phyloP scores from a whole-genome alignment of 495 filamentous ascomycete species.

The Trichocladium uniseriatum region DNA sequence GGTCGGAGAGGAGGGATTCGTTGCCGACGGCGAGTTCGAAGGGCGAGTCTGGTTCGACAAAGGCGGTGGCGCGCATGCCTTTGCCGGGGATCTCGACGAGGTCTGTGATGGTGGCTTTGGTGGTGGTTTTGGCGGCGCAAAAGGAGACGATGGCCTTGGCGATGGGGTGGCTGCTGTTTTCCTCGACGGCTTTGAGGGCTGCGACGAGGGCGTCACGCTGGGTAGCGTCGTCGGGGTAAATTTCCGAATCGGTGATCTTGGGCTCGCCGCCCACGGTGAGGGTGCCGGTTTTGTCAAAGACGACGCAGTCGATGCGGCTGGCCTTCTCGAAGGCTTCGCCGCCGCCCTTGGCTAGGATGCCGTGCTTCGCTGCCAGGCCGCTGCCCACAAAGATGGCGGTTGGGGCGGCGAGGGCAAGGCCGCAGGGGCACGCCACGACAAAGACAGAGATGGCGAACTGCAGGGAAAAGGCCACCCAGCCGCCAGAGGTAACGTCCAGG shows the following conservation, averaged over 20 bases:
- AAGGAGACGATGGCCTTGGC: conserved; percentile 70
- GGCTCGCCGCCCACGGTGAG: conserved; percentile 79
- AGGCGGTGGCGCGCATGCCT: conserved; percentile 61
- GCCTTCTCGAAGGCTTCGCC: conserved; percentile 95
- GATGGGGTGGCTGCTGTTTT: conserved; percentile 78
- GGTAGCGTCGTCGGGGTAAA: conserved; percentile 23
- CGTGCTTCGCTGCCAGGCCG: conserved; percentile 76
- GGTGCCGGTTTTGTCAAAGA: conserved; percentile 96
- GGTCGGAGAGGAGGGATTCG: conserved; percentile 57
- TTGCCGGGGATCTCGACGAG: conserved; percentile 73
- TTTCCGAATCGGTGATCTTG: conserved; percentile 61
- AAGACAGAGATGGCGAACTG: conserved; percentile 93
- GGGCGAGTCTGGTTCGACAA: conserved; percentile 8
- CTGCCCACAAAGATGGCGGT: conserved; percentile 90
- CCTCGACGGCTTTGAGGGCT: conserved; percentile 60
- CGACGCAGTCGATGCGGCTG: conserved; percentile 71
- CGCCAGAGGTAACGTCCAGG: conserved; percentile 55
- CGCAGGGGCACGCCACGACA: conserved; percentile 91
- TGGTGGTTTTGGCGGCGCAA: conserved; percentile 36
- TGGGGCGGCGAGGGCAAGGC: conserved; percentile 82
- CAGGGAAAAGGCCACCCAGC: conserved; percentile 80
- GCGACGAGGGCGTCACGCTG: conserved; percentile 26
- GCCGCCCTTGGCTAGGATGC: conserved; percentile 90
- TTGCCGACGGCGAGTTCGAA: conserved; percentile 77
- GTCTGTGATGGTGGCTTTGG: conserved; percentile 31